Base-by-base conservation (phyloP, 306 rosid genomes). In the Urtica urens region DNA sequence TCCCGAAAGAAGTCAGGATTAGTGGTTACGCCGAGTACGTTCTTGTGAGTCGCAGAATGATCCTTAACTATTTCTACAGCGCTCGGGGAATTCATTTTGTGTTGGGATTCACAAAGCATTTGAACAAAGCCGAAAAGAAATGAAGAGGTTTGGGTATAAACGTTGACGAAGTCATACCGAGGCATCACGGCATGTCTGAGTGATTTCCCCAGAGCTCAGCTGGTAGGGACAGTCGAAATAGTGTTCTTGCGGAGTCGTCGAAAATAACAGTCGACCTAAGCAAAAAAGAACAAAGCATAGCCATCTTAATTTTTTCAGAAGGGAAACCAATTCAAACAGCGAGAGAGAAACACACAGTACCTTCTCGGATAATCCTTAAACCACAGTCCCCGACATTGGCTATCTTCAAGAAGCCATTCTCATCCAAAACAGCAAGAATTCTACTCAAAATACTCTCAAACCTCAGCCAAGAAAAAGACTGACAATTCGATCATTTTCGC, bases 381-480 rank as follows among this genome's bases (percentile, higher is more conserved):
- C 95, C 87, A 75, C 95, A 81, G 71, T 90, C 99, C 47, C 99
- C 87, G 24, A 90, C 87, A 73, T 75, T 90, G 21, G 99, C 94
- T 49, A 90, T 77, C 74, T 73, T 84, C 71, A 90, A 60, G 62
- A 52, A 61, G 51, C 99, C 99, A 58, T 79, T 60, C 74, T 75
- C 79, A 72, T 79, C 95, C 72, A 85, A 64, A 78, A 85, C 69
- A 48, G 95, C 94, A 57, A 73, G 59, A 53, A 90, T 85, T 50
- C 95, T 90, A 63, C 51, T n/a, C n/a, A n/a, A n/a, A n/a, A n/a
- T n/a, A n/a, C n/a, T n/a, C n/a, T n/a, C n/a, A n/a, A n/a, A n/a
- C n/a, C n/a, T n/a, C n/a, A n/a, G n/a, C n/a, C 33, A 4, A 28
- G 33, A 28, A 28, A 28, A 28, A 4, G 11, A 35, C 20, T 13